These are phyloP conservation scores for Beta corolliflora DNA, from an alignment of 179 eudicot genomes.

Conservation along the genomic window DNA sequence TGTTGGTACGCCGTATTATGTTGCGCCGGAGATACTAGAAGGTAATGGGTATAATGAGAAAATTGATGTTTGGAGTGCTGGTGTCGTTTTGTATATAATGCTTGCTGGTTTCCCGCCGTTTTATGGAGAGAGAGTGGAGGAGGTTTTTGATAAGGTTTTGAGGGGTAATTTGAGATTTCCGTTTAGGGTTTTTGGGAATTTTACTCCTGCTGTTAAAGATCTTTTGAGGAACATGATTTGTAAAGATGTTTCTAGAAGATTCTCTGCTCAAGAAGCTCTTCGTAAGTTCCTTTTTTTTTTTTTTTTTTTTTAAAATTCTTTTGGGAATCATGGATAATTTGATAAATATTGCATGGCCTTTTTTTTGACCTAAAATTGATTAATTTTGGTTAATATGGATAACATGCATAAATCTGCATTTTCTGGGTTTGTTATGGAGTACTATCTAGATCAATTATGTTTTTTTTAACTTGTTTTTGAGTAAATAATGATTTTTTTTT, in stretches of 20 bases:
- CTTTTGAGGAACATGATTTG: constrained; percentile 70
- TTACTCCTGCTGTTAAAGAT: constrained; percentile 60
- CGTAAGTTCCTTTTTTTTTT: constrained; percentile 40
- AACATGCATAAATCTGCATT: too few species aligned
- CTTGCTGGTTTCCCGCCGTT: constrained; percentile 68
- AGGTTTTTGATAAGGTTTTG: constrained; percentile 67
- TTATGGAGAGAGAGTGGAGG: constrained; percentile 50
- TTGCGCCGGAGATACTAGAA: constrained; percentile 73
- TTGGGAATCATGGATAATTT: neutral
- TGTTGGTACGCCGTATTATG: constrained; percentile 78
- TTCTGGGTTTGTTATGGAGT: too few species aligned
- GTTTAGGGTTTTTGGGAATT: constrained; percentile 43
- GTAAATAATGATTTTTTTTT: too few species aligned
- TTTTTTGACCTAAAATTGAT: neutral
- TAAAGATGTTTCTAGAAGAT: constrained; percentile 55
- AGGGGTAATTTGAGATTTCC: constrained; percentile 74
- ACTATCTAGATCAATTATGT: too few species aligned
- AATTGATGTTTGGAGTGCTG: constrained; percentile 78
- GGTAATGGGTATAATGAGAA: constrained; percentile 65
- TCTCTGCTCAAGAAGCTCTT: constrained; percentile 66
- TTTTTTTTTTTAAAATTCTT: neutral
- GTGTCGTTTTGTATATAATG: constrained; percentile 71
- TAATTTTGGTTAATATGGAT: too few species aligned
- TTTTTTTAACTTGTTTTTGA: too few species aligned
- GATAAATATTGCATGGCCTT: neutral